These are phyloP conservation scores for Triangularia verruculosa DNA, from an alignment of 2,329 filamentous ascomycete species.

Conservation along the genomic window DNA sequence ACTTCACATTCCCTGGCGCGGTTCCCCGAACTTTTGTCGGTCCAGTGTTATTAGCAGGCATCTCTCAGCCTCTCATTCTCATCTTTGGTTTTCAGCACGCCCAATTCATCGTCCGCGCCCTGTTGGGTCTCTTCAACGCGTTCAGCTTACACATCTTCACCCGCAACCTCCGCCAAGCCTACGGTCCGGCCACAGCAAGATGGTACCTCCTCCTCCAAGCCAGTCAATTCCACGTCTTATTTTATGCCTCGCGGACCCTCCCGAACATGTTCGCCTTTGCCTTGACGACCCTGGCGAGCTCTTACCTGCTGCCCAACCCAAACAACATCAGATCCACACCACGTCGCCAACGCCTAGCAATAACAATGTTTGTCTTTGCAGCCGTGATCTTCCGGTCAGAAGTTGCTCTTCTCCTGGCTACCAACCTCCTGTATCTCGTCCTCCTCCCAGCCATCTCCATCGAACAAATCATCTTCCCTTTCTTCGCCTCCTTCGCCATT, in stretches of 20 bases:
- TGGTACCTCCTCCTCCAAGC: slow-evolving; percentile 81
- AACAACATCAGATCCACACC: slow-evolving; percentile 30
- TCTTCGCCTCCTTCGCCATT: slow-evolving; percentile 60
- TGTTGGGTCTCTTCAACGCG: slow-evolving; percentile 76
- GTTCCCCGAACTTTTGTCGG: slow-evolving; percentile 91
- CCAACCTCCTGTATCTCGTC: slow-evolving; percentile 64
- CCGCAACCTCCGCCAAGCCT: slow-evolving; percentile 60
- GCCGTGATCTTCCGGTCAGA: slow-evolving; percentile 88
- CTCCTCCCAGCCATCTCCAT: slow-evolving; percentile 50
- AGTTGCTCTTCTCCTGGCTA: slow-evolving; percentile 73
- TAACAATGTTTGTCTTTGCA: slow-evolving; percentile 74
- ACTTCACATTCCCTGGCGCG: slow-evolving; percentile 83
- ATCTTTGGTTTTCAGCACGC: slow-evolving; percentile 54
- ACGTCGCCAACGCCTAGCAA: slow-evolving; percentile 58
- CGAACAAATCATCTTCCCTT: slow-evolving; percentile 61
- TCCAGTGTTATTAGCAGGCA: slow-evolving; percentile 68
- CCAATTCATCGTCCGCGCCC: slow-evolving; percentile 65
- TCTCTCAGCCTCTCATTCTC: slow-evolving; percentile 64
- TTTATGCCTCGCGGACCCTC: slow-evolving; percentile 85
- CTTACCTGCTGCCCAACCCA: slow-evolving; percentile 42
- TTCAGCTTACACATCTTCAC: slow-evolving; percentile 64
- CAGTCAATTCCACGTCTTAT: slow-evolving; percentile 88
- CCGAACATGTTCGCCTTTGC: slow-evolving; percentile 97
- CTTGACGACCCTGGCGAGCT: slow-evolving; percentile 66
- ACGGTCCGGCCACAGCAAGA: slow-evolving; percentile 63